Evolutionary conservation across 371 early-diverging fungal genomes (phyloP), one percentile per base, ranked within the genome.

Genomic region (Funneliformis caledonium): DNA sequence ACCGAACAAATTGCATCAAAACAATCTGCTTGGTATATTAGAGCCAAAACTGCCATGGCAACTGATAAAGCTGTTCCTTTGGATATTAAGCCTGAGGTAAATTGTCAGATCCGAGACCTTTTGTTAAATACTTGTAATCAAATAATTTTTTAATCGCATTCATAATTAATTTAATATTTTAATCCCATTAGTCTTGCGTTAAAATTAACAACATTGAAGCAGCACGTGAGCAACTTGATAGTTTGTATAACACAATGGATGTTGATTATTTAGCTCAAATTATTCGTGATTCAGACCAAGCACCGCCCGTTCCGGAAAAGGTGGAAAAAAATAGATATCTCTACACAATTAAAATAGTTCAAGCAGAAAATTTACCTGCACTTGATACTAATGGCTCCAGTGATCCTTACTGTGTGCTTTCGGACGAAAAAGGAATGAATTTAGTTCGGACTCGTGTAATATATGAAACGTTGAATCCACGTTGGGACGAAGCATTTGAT

Each of bases 401-500:
- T 37, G 91, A 92, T 56, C 95, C 96, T 0, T 94, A 92, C 80
- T 92, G 95, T 73, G 88, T 94, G n/a, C 84, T 94, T 50, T 86
- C 87, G 8, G 89, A 90, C 65, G 89, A 89, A 19, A 85, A 88
- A 74, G 84, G 85, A 42, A 87, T 84, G 47, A 86, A 86, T 82
- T 88, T 90, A 65, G 92, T 85, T 73, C 88, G 87, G 76, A 92
- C 91, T 60, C 91, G 88, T 47, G 91, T 89, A 26, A 91, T 94
- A 14, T 89, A 88, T 74, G 94, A 94, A 62, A 88, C 93, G 0
- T 81, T 95, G 26, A 96, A 95, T 81, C 97, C 96, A 12, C 91
- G 94, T 7, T 97, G 98, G 98, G 96, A 97, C 83, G 95, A 97
- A 85, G 89, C 93, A 19, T 96, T 95, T 85, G 92, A 96, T 78